Evolutionary conservation across 257 asterid genomes (phyloP), one percentile per base, ranked within the genome.

Genomic region (Penstemon barbatus): DNA sequence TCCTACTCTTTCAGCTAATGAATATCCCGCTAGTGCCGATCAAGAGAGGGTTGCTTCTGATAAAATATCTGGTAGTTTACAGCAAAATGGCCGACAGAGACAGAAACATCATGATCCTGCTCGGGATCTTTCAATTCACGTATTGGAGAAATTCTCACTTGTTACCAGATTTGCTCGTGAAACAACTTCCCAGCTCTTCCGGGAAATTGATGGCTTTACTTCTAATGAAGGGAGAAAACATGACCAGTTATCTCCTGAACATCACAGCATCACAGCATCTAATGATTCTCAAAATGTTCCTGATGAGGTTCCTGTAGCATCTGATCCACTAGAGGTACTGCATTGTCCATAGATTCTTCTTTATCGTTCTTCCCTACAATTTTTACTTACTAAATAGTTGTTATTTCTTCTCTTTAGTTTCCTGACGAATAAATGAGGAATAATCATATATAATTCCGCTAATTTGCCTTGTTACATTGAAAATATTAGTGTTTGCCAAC

Each of bases 111-210:
- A 81, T 70, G 99, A 94, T 85, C 97, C 98, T 74, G 85, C 97
- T 59, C 87, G 90, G 55, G 97, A 94, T 78, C 77, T 94, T 70
- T 89, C 98, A 59, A 87, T 94, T 68, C 91, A 91, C 68, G 98
- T 94, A 8, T 73, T 94, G 82, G 99, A 94, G 82, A 94, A 91
- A 82, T 94, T 91, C 72, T 94, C 99, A 39, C 96, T 91, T 69
- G 99, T 91, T 68, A 94, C 99, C 50, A 79, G 93, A 79, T 89
- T 94, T 83, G 99, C 99, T 64, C 99, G 98, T 66, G 99, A 94
- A 89, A 85, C 99, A 65, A 94, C 97, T 77, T 91, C 97, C 66
- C 99, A 94, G 80, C 83, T 94, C 63, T 92, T 91, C 68, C 87
- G 97, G 72, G 99, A 94, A 54, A 76, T 74, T 78, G 95, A 91